Base-by-base conservation (phyloP, 2,329 filamentous ascomycete species). In the Fusarium cyanostomum region DNA sequence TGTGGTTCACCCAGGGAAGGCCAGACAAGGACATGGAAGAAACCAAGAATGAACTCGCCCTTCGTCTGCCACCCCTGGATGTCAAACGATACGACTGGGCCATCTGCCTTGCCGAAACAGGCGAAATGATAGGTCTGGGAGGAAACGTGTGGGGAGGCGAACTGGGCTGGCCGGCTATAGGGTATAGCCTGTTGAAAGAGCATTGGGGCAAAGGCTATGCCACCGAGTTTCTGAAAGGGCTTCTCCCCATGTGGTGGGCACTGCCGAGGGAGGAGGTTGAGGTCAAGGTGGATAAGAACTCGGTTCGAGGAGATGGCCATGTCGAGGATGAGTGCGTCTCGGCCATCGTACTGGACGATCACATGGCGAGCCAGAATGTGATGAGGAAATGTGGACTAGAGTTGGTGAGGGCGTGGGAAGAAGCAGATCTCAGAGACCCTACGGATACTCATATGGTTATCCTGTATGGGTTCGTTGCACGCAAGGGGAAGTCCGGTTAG, bases 181-280 rank as follows among this genome's bases (percentile, higher is more conserved):
- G 86, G 18, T 89, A 89, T 71, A 80, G 86, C 76, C 72, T 89
- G 48, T 74, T 78, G 43, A 78, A 75, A 53, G 80, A 83, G 64
- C 68, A 74, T 51, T 89, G 86, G 86, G 82, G 84, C 7, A 78
- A 77, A 34, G 86, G 86, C 5, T 81, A 84, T 64, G 85, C 81
- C 30, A 86, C 82, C 2, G 86, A 89, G 73, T 83, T 86, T 39
- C 57, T 88, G 33, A 72, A 61, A 48, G 84, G 72, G 1, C 82
- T 82, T 49, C 59, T 84, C 11, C 59, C 68, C 10, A 70, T 75
- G 10, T 88, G 82, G 79, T 82, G 79, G 76, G 70, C 70, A 49
- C 76, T 88, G 63, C 81, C 82, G 31, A 75, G 84, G 60, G 76
- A 72, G 43, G 78, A 78, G 63, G 72, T 75, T 5, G 79, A 79